Conservation (phyloP, 2,329 filamentous ascomycete genomes). For the Fusarium nurragi region DNA sequence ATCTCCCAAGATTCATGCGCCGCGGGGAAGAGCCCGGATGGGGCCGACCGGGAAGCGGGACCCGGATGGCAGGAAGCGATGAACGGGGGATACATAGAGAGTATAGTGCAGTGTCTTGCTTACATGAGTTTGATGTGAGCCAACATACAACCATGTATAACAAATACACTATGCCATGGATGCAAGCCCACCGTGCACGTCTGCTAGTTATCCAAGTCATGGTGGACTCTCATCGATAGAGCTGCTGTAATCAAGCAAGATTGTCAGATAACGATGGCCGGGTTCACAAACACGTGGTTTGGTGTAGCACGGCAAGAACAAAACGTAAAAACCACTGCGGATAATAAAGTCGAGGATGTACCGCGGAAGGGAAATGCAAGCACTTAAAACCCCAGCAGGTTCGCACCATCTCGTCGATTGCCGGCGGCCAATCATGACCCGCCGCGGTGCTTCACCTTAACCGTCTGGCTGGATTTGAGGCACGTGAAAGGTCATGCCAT, state of each 20-base stretch:
- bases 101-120: background rate
- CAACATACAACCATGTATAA: background rate
- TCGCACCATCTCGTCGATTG: conserved; percentile 9
- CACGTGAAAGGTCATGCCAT: conserved; percentile 13
- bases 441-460: conserved; percentile 19
- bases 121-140: background rate
- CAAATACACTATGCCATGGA: background rate
- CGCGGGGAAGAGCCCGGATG: conserved; percentile 33
- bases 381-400: conserved; percentile 42
- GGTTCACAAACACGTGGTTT: background rate
- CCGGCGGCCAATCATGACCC: conserved; percentile 32
- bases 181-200: no score
- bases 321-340: background rate
- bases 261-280: background rate
- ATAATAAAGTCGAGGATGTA: conserved; percentile 2
- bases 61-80: conserved; percentile 19
- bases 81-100: background rate
- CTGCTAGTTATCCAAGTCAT: no score
- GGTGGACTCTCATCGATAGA: background rate
- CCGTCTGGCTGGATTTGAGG: conserved; percentile 29
- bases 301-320: background rate
- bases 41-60: conserved; percentile 34
- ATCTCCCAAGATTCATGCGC: conserved; percentile 44
- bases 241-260: background rate
- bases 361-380: conserved; percentile 32